phyloP scores from a whole-genome alignment of 371 early-diverging fungal genomes.

The Blakeslea trispora region DNA sequence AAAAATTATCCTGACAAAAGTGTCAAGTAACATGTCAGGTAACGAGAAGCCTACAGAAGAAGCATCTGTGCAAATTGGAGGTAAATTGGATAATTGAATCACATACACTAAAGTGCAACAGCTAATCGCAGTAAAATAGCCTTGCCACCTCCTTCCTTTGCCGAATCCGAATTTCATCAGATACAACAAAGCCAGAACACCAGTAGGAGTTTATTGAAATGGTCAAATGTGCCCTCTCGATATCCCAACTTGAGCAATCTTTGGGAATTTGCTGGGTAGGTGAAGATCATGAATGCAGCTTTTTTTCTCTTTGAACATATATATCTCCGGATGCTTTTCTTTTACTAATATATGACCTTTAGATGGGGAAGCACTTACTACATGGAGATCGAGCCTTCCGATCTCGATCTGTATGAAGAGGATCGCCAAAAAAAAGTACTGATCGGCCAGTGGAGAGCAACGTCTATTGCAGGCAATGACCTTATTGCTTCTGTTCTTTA shows the following conservation, averaged over 20 bases:
- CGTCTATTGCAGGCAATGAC: constrained; percentile 61
- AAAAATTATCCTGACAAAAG: too few relatives aligned
- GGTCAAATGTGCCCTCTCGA: constrained; percentile 36
- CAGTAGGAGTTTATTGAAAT: constrained; percentile 32
- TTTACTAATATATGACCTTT: background rate
- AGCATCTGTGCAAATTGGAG: too few relatives aligned
- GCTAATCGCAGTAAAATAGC: too few relatives aligned
- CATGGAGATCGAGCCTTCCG: constrained; percentile 38
- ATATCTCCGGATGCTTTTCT: background rate
- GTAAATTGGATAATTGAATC: too few relatives aligned
- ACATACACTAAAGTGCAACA: too few relatives aligned
- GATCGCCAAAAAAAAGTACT: constrained; percentile 13
- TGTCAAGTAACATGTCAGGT: too few relatives aligned
- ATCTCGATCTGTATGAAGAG: constrained; percentile 19
- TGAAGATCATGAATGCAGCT: background rate
- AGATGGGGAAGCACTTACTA: constrained; percentile 53
- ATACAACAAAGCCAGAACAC: constrained; percentile 34
- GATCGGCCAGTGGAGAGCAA: constrained; percentile 52
- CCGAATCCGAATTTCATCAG: constrained; percentile 48
- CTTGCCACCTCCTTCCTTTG: constrained; percentile 43
- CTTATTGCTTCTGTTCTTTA: constrained; percentile 56
- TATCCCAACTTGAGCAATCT: constrained; percentile 38
- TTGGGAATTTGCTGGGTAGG: constrained; percentile 52
- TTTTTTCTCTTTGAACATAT: too few relatives aligned
- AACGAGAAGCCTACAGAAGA: too few relatives aligned